Percentiles rank a stretch among this genome's conserved stretches.
Evolutionary conservation across 345 rosid genomes (phyloP).

Genomic region (Hibiscus mutabilis): DNA sequence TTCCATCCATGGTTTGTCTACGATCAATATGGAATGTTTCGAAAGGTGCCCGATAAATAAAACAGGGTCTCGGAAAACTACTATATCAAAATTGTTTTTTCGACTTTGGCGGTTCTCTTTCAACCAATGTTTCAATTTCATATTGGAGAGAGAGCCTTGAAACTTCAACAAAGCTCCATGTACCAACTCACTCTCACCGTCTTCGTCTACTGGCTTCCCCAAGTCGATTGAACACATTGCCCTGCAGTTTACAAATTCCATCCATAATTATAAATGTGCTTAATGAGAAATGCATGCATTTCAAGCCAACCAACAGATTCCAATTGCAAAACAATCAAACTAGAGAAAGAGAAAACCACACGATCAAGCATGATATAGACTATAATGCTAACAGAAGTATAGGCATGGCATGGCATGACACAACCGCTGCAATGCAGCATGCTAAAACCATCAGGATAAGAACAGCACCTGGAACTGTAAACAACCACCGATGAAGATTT

Average conservation of each 20-base stretch:
- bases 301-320: background rate
- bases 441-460: background rate
- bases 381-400: background rate
- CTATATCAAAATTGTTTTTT: slow-evolving; percentile 64
- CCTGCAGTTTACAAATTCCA: slow-evolving; percentile 32
- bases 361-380: background rate
- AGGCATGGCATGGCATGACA: background rate
- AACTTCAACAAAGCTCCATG: slow-evolving; percentile 41
- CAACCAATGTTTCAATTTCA: slow-evolving; percentile 45
- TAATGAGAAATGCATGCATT: background rate
- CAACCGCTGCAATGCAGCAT: background rate
- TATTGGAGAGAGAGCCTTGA: slow-evolving; percentile 30
- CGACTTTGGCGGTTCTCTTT: slow-evolving; percentile 34
- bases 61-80: slow-evolving; percentile 78
- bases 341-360: background rate
- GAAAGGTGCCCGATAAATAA: slow-evolving; percentile 79
- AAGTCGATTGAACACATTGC: slow-evolving; percentile 86
- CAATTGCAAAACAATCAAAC: background rate
- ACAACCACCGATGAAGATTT: slow-evolving; percentile 52
- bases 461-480: slow-evolving; percentile 77
- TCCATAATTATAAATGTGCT: background rate
- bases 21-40: slow-evolving; percentile 57
- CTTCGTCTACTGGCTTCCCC: slow-evolving; percentile 65
- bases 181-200: slow-evolving; percentile 40
- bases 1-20: slow-evolving; percentile 90